Conservation (phyloP, 140 eudicot species). For the Senecio squalidus region DNA sequence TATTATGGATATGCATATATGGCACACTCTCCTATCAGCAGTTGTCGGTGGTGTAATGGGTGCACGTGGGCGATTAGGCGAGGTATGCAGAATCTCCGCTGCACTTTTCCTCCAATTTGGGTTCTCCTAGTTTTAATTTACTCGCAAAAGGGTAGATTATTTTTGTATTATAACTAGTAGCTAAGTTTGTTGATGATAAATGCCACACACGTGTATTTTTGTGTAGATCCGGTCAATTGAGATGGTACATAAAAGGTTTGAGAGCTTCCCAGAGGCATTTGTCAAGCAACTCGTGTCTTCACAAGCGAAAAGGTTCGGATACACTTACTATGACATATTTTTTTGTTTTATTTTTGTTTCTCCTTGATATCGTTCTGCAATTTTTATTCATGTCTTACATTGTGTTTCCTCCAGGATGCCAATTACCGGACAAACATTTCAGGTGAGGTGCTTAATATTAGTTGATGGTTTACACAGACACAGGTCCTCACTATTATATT, state of each 20-base stretch:
- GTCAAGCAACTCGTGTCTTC: slow-evolving; percentile 78
- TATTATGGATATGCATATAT: slow-evolving; percentile 91
- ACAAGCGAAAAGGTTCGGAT: slow-evolving; percentile 49
- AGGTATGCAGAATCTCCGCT: slow-evolving; percentile 47
- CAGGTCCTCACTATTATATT: neutral
- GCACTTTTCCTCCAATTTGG: neutral
- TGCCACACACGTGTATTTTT: slow-evolving; percentile 2
- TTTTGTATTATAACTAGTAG: neutral
- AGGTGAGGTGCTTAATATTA: slow-evolving; percentile 38
- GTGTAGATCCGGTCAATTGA: slow-evolving; percentile 87
- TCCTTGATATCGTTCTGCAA: neutral
- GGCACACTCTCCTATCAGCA: slow-evolving; percentile 91
- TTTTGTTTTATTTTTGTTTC: neutral
- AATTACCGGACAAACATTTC: slow-evolving; percentile 45
- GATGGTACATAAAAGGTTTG: slow-evolving; percentile 96
- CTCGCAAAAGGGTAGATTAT: neutral
- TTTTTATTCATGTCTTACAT: slow-evolving; percentile 13
- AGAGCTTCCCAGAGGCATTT: slow-evolving; percentile 96
- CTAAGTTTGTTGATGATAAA: slow-evolving; percentile 13
- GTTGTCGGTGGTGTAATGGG: slow-evolving; percentile 98
- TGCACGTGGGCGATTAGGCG: slow-evolving; percentile 93
- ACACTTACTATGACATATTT: neutral
- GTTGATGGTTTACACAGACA: slow-evolving; percentile 3
- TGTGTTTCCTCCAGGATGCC: slow-evolving; percentile 53
- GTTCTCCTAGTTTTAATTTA: neutral